These are phyloP conservation scores for Penicillium antarcticum DNA, from an alignment of 495 filamentous ascomycete species.

Conservation along the genomic window DNA sequence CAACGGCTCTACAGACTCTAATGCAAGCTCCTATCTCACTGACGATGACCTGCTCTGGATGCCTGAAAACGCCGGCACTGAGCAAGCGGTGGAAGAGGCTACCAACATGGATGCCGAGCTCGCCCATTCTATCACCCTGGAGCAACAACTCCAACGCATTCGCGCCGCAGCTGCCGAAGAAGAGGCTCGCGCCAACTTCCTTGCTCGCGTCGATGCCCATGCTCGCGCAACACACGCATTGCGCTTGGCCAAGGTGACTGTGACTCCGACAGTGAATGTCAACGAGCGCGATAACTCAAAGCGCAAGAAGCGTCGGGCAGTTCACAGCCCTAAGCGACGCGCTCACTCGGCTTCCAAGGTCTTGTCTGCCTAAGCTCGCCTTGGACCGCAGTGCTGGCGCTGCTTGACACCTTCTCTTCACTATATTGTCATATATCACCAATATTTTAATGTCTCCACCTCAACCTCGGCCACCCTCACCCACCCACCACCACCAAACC, in stretches of 20 bases:
- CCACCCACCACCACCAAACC: conserved; percentile 3
- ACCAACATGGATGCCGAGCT: conserved; percentile 20
- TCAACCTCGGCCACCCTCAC: not conserved
- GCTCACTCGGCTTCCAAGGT: conserved; percentile 32
- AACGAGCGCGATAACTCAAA: conserved; percentile 35
- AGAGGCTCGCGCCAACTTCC: conserved; percentile 39
- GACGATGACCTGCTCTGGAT: conserved; percentile 51
- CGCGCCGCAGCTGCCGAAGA: conserved; percentile 40
- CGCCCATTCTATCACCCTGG: conserved; percentile 30
- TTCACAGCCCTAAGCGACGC: conserved; percentile 30
- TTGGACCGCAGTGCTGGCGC: conserved; percentile 23
- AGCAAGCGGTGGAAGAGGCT: conserved; percentile 32
- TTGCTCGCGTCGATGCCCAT: conserved; percentile 45
- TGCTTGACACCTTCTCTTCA: conserved; percentile 12
- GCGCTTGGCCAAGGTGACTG: conserved; percentile 32
- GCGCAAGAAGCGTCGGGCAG: conserved; percentile 39
- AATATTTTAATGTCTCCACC: conserved; percentile 5
- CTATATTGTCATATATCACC: conserved; percentile 3
- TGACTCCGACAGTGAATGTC: not conserved
- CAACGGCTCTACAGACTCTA: conserved; percentile 30
- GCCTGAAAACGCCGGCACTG: conserved; percentile 28
- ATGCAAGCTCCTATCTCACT: conserved; percentile 43
- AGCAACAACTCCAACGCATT: conserved; percentile 41
- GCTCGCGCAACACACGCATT: conserved; percentile 43
- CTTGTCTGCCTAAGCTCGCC: not conserved